Percentiles rank a stretch among this genome's conserved stretches.
Conservation (phyloP, 129 eudicot genomes). For the Mikania micrantha region DNA sequence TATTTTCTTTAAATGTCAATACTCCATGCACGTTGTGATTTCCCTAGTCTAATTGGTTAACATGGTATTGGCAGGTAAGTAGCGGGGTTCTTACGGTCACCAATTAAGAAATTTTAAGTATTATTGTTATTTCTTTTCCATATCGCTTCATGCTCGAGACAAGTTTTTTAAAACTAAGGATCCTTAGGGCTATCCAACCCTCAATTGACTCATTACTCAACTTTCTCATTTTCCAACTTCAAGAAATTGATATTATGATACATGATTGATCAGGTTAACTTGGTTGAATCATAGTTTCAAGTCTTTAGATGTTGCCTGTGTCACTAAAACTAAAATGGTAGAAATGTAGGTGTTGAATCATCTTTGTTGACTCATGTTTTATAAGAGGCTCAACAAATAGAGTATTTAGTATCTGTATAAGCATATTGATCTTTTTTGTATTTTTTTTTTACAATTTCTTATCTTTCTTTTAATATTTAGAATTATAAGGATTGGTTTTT, state of each 20-base stretch:
- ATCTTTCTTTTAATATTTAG: no score
- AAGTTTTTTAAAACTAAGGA: no score
- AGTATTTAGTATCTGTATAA: constrained; percentile 43
- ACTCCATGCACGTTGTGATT: no score
- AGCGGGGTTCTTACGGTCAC: constrained; percentile 82
- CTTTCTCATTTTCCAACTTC: background rate
- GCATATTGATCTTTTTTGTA: no score
- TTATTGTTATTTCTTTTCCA: no score
- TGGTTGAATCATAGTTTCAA: constrained; percentile 56
- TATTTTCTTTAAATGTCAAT: constrained; percentile 33
- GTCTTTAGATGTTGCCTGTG: constrained; percentile 81
- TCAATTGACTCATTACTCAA: background rate
- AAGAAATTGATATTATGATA: background rate
- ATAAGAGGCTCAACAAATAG: constrained; percentile 89
- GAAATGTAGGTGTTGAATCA: constrained; percentile 92
- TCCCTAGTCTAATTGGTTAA: no score
- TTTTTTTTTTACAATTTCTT: no score
- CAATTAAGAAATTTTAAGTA: background rate
- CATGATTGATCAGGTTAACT: background rate
- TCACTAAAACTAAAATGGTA: constrained; percentile 81
- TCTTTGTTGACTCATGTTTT: constrained; percentile 88
- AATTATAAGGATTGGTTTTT: no score
- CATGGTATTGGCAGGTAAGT: no score
- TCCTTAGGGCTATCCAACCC: background rate
- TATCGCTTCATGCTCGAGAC: no score